Base-by-base conservation (phyloP, 768 basidiomycete species). In the Naganishia antarctica region DNA sequence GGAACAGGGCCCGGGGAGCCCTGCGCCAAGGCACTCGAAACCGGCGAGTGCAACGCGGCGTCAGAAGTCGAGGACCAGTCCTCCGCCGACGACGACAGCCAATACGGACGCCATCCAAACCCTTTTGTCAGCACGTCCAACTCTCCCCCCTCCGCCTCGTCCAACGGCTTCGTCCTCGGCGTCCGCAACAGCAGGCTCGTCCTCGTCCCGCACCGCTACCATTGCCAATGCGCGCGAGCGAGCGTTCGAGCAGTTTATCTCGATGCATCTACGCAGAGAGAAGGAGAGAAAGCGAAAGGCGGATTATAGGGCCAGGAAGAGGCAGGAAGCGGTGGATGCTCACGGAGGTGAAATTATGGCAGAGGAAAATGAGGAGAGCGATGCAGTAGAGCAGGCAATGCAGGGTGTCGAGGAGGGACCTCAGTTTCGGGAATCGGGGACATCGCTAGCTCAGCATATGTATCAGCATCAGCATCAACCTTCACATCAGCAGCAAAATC, bases 231-330 rank as follows among this genome's bases (percentile, higher is more conserved):
- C 31, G 2, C 5, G 49, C 16, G 51, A 53, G 21, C 51, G 37
- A 40, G 51, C 51, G 4, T 31, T 53, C 18, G 51, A 34, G n/a
- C 32, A 53, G 51, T 53, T 37, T 40, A 53, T 53, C n/a, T 31
- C 34, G 3, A n/a, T 53, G 18, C 32, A 53, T 18, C 15, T 53
- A 32, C 28, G 29, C 32, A 34, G 51, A 18, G 51, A 53, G 34
- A 53, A 53, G 51, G 51, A 53, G 34, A 31, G 51, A 25, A 53
- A 53, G 23, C 6, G 51, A n/a, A 53, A 53, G 32, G 51, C 51
- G 2, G 51, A 53, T n/a, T 53, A 40, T 21, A 6, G 51, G 18
- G 51, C 51, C 7, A 53, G 51, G 51, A 53, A 53, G 32, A 31
- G 51, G 29, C 18, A 11, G 32, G 51, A 53, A 32, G 51, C 31